phyloP scores from a whole-genome alignment of 768 basidiomycete genomes.

The Xanthoconium purpureum region DNA sequence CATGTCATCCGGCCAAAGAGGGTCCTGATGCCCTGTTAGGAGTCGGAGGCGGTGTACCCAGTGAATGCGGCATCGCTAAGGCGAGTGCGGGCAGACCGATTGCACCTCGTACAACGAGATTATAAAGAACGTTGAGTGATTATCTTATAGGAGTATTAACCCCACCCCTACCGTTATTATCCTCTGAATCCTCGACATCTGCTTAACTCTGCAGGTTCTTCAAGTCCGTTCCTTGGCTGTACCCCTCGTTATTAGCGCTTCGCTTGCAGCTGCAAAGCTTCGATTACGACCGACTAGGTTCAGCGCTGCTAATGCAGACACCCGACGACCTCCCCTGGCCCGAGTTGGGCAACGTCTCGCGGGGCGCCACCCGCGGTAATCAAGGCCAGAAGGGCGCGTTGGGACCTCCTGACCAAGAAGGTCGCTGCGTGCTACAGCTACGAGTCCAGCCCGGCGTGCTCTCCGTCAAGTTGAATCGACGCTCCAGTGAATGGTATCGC shows the following conservation, averaged over 20 bases:
- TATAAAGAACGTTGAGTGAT: slow-evolving; percentile 36
- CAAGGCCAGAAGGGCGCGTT: slow-evolving; percentile 83
- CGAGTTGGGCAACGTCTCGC: slow-evolving; percentile 80
- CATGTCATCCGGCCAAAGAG: slow-evolving; percentile 33
- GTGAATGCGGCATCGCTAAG: slow-evolving; percentile 38
- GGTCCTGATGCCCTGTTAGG: slow-evolving; percentile 28
- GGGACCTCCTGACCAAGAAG: slow-evolving; percentile 67
- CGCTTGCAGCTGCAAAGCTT: slow-evolving; percentile 2
- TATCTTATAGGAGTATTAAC: slow-evolving; percentile 37
- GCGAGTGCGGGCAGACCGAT: slow-evolving; percentile 21
- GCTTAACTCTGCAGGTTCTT: slow-evolving; percentile 12
- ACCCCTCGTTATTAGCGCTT: slow-evolving; percentile 8
- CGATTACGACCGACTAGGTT: slow-evolving; percentile 6
- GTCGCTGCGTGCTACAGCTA: slow-evolving; percentile 74
- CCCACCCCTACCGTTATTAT: slow-evolving; percentile 33
- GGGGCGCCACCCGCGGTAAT: slow-evolving; percentile 80
- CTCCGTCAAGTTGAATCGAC: slow-evolving; percentile 68
- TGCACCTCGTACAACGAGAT: slow-evolving; percentile 31
- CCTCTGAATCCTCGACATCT: slow-evolving; percentile 17
- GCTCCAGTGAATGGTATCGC: slow-evolving; percentile 81
- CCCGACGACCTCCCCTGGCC: slow-evolving; percentile 82
- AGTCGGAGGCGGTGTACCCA: slow-evolving; percentile 30
- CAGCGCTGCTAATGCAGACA: slow-evolving; percentile 36
- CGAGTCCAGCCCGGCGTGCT: slow-evolving; percentile 82
- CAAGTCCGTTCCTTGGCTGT: slow-evolving; percentile 10